A percentile compares a stretch with the other conserved stretches of the same genome.
phyloP scores from a whole-genome alignment of 192 early-diverging fungal genomes.

The Entrophospora sp. region DNA sequence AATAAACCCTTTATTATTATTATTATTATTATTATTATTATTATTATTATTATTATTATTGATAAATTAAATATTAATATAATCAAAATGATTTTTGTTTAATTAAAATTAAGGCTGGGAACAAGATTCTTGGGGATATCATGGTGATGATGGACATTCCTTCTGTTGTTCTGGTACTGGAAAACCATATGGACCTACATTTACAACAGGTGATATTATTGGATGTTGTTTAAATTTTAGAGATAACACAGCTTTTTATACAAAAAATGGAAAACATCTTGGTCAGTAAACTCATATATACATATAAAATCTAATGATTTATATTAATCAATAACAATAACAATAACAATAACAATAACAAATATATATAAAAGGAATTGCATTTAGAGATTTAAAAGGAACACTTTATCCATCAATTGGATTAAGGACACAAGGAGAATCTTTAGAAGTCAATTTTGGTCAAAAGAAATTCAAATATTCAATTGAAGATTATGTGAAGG shows the following conservation, averaged over 20 bases:
- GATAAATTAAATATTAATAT: too few relatives aligned
- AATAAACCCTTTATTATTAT: neutral
- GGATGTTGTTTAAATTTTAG: conserved; percentile 81
- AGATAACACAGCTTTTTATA: conserved; percentile 65
- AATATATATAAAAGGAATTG: conserved; percentile 23
- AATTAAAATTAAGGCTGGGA: conserved; percentile 78
- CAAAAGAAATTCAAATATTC: conserved; percentile 56
- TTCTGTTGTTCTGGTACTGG: conserved; percentile 59
- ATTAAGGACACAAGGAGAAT: conserved; percentile 48
- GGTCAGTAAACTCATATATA: conserved; percentile 18
- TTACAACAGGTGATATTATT: conserved; percentile 77
- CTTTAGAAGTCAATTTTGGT: conserved; percentile 57
- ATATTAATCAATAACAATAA: neutral
- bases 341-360: neutral
- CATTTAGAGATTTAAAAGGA: conserved; percentile 21
- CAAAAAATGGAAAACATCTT: conserved; percentile 73
- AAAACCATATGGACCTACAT: conserved; percentile 67
- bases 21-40: too few relatives aligned
- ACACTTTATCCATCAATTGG: conserved; percentile 50
- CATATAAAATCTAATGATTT: neutral
- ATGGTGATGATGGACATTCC: conserved; percentile 79
- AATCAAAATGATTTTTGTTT: neutral
- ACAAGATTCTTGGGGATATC: conserved; percentile 76
- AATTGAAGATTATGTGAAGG: conserved; percentile 58
- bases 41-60: too few relatives aligned